Percentiles rank a stretch among this genome's conserved stretches.
Evolutionary conservation across 495 filamentous ascomycete genomes (phyloP).

Genomic region (Aspergillus incahuasiensis): DNA sequence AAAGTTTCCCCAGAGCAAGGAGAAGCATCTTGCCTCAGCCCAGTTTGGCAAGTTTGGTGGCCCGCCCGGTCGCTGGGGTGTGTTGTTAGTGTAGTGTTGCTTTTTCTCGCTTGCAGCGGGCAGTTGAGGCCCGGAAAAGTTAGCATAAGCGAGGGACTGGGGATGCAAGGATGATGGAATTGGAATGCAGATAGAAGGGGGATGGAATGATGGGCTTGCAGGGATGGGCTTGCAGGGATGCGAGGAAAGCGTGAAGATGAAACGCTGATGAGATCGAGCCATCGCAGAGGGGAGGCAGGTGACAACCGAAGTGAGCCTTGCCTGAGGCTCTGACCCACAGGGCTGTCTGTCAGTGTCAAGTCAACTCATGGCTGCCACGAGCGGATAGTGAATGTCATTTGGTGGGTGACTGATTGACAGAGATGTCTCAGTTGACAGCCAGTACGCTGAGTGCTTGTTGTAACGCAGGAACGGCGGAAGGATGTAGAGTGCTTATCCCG

Average conservation of each 20-base stretch:
- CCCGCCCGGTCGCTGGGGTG: neutral
- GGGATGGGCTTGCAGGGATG: neutral
- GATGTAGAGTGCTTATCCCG: conserved; percentile 14
- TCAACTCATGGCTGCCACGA: too few relatives aligned
- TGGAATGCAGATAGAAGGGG: neutral
- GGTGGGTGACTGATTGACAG: too few relatives aligned
- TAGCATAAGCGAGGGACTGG: neutral
- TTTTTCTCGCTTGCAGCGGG: neutral
- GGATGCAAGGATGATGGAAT: neutral
- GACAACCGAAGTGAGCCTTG: neutral
- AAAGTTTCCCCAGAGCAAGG: conserved; percentile 7
- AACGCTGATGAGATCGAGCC: conserved; percentile 1
- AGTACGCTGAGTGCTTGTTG: neutral
- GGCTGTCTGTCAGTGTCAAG: neutral
- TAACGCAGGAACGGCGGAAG: conserved; percentile 6
- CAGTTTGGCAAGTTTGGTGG: neutral
- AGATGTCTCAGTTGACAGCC: too few relatives aligned
- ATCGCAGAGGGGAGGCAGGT: neutral
- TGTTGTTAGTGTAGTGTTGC: neutral
- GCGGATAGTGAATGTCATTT: too few relatives aligned
- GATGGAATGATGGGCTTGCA: neutral
- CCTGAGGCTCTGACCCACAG: neutral
- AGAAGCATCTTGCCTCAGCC: neutral
- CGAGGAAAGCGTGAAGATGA: neutral
- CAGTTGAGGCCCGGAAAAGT: neutral